phyloP scores from a whole-genome alignment of 1,139 yeast species.

The Pichia sp. region DNA sequence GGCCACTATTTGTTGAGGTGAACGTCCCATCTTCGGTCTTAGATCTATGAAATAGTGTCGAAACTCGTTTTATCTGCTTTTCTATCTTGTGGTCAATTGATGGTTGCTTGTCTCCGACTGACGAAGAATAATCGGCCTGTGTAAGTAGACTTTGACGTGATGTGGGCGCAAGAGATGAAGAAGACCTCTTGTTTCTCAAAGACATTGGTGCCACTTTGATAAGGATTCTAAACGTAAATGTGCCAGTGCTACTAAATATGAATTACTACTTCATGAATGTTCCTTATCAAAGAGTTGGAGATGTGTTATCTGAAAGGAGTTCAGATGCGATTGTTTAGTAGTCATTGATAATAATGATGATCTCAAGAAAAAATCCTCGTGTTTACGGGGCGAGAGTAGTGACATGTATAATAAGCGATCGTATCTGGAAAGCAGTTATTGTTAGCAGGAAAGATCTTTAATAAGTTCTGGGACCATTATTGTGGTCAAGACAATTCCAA shows the following conservation, averaged over 20 bases:
- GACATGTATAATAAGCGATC: no score
- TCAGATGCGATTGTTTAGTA: no score
- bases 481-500: background rate
- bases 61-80: slow-evolving; percentile 12
- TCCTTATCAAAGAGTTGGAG: no score
- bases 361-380: background rate
- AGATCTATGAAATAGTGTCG: slow-evolving; percentile 10
- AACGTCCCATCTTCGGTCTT: slow-evolving; percentile 10
- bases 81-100: slow-evolving; percentile 7
- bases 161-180: slow-evolving; percentile 7
- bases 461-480: no score
- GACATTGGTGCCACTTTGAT: slow-evolving; percentile 4
- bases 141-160: slow-evolving; percentile 8
- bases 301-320: no score
- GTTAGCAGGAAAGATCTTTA: no score
- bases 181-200: slow-evolving; percentile 10
- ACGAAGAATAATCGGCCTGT: background rate
- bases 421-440: no score
- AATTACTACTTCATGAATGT: no score
- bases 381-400: background rate
- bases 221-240: no score
- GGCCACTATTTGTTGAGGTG: background rate
- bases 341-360: background rate
- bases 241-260: no score
- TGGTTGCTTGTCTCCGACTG: background rate